These are phyloP conservation scores for Boletus eberwhitei DNA, from an alignment of 768 basidiomycete genomes.

Conservation along the genomic window DNA sequence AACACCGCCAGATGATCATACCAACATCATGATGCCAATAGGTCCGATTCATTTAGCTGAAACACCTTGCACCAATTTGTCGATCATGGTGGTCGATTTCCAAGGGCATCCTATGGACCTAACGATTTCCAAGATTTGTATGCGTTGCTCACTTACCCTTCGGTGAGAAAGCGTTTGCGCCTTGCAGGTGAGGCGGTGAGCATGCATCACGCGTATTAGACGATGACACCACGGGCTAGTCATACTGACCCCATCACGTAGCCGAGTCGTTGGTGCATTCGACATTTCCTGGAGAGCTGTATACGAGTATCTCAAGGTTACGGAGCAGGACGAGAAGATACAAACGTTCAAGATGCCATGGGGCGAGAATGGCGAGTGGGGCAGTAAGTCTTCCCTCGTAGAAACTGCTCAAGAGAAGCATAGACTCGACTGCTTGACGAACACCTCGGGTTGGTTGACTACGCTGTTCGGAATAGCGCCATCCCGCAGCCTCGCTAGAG, in stretches of 20 bases:
- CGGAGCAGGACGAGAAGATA: conserved; percentile 6
- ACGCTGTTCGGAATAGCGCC: not conserved
- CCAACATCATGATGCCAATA: not conserved
- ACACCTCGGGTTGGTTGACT: conserved; percentile 1
- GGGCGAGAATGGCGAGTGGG: conserved; percentile 32
- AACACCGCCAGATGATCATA: not conserved
- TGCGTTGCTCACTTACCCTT: conserved; percentile 27
- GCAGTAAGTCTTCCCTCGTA: not conserved
- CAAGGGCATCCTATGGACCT: conserved; percentile 41
- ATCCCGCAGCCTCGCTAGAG: not conserved
- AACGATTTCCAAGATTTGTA: conserved; percentile 36
- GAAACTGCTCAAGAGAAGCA: not conserved
- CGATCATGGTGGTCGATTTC: not conserved
- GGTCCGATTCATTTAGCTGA: not conserved
- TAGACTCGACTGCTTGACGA: not conserved
- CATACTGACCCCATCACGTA: not conserved
- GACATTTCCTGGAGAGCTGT: conserved; percentile 37
- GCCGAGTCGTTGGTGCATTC: conserved; percentile 39
- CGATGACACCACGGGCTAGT: too few relatives aligned
- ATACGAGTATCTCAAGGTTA: conserved; percentile 20
- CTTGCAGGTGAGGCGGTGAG: conserved; percentile 26
- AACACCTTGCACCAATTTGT: not conserved
- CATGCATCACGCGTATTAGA: conserved; percentile 31
- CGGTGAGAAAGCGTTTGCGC: conserved; percentile 12
- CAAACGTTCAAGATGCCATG: conserved; percentile 22